Conservation (phyloP, 2,329 filamentous ascomycete genomes). For the Calonectria hongkongensis region DNA sequence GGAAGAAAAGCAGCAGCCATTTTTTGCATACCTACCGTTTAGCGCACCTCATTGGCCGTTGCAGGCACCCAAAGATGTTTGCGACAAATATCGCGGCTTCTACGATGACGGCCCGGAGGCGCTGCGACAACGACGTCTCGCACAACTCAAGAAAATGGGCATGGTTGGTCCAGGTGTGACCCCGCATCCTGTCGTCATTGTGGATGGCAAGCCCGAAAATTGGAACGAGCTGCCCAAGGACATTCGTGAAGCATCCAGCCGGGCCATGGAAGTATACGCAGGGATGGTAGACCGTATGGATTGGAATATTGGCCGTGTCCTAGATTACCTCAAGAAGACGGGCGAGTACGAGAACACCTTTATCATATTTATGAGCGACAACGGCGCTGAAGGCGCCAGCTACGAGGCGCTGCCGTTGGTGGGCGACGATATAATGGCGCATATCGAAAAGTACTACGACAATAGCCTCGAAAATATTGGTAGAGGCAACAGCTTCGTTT, state of each 20-base stretch:
- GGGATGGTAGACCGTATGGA: constrained; percentile 80
- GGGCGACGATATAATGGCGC: background rate
- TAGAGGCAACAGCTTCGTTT: constrained; percentile 41
- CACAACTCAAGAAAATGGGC: constrained; percentile 72
- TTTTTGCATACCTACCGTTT: constrained; percentile 63
- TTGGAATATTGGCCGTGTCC: constrained; percentile 74
- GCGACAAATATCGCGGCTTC: constrained; percentile 73
- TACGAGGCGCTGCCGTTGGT: constrained; percentile 52
- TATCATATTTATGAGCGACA: constrained; percentile 78
- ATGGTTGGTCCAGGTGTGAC: constrained; percentile 70
- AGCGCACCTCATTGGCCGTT: constrained; percentile 79
- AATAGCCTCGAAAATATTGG: constrained; percentile 45
- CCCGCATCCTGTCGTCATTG: constrained; percentile 64
- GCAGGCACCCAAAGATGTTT: constrained; percentile 73
- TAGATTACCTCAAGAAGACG: constrained; percentile 72
- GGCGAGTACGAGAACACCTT: constrained; percentile 79
- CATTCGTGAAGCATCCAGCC: constrained; percentile 67
- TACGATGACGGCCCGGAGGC: constrained; percentile 78
- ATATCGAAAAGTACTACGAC: constrained; percentile 45
- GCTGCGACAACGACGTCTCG: constrained; percentile 71
- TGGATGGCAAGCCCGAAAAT: constrained; percentile 61
- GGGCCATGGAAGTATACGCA: constrained; percentile 77
- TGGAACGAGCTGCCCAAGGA: constrained; percentile 66
- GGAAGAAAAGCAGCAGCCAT: constrained; percentile 52
- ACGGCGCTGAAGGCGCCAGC: constrained; percentile 76